These are phyloP conservation scores for Wallacemonas collosoma DNA, from an alignment of 208 protist genomes.

Conservation along the genomic window DNA sequence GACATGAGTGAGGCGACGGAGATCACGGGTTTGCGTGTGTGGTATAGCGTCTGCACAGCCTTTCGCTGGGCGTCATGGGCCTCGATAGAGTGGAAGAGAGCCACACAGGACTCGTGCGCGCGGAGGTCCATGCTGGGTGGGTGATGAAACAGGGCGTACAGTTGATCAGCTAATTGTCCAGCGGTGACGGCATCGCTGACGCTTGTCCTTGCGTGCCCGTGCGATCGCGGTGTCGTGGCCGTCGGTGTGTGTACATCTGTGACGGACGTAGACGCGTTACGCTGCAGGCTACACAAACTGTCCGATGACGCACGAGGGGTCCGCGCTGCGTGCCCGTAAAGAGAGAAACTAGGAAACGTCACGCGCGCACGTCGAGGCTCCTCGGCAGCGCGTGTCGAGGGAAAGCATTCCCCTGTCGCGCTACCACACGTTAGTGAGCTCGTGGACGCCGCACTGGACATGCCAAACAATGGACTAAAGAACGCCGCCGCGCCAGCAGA, in stretches of 20 bases:
- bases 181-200: not conserved
- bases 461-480: no score
- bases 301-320: not conserved
- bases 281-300: not conserved
- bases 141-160: conserved; percentile 28
- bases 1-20: not conserved
- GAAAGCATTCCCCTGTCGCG: no score
- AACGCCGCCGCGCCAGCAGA: no score
- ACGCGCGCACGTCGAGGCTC: not conserved
- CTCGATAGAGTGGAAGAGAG: not conserved
- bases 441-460: not conserved
- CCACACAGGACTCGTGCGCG: conserved; percentile 14
- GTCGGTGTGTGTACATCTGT: not conserved
- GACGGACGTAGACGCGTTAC: not conserved
- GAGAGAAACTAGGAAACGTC: not conserved
- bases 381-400: no score
- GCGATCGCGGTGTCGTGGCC: not conserved
- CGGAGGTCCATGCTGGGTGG: conserved; percentile 29
- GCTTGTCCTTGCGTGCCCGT: not conserved
- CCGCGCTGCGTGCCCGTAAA: not conserved
- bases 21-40: not conserved
- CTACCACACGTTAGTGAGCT: no score
- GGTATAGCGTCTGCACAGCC: not conserved
- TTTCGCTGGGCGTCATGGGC: not conserved
- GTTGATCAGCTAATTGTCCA: conserved; percentile 18